Evolutionary conservation across 2,329 filamentous ascomycete species (phyloP).

Genomic region (Geosmithia putterillii): DNA sequence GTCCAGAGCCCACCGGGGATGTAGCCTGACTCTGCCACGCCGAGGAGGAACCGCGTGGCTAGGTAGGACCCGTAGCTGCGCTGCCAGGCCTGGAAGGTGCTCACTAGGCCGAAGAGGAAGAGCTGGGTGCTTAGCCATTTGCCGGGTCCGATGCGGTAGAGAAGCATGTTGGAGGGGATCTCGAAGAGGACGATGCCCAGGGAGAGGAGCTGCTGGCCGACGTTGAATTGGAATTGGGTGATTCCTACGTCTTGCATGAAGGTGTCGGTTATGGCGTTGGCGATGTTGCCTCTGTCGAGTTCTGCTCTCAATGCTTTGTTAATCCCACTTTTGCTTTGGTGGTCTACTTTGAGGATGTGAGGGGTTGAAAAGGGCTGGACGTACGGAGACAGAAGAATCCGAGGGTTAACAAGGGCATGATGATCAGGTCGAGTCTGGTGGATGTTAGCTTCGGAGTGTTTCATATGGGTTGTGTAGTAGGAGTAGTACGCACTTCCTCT

Average conservation of each 20-base stretch:
- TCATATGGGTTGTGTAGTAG: no score
- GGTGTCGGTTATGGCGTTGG: slow-evolving; percentile 29
- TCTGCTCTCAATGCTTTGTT: slow-evolving; percentile 18
- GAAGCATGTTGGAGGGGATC: slow-evolving; percentile 11
- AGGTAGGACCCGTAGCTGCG: slow-evolving; percentile 32
- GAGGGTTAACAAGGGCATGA: slow-evolving; percentile 27
- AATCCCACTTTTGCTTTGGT: no score
- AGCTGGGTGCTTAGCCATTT: slow-evolving; percentile 41
- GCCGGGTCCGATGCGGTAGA: slow-evolving; percentile 16
- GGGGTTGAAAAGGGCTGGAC: slow-evolving; percentile 5
- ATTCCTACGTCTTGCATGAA: slow-evolving; percentile 33
- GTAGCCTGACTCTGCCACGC: slow-evolving; percentile 40
- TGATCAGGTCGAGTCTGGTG: slow-evolving; percentile 24
- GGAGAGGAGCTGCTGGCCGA: slow-evolving; percentile 31
- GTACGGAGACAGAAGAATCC: slow-evolving; percentile 29
- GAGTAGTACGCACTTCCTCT: no score
- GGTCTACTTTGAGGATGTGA: no score
- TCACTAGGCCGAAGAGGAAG: slow-evolving; percentile 39
- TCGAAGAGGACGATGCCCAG: slow-evolving; percentile 35
- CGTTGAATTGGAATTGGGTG: slow-evolving; percentile 32
- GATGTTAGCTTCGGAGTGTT: no score
- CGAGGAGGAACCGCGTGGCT: slow-evolving; percentile 36
- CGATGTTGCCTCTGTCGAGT: slow-evolving; percentile 22
- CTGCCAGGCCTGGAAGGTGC: slow-evolving; percentile 41
- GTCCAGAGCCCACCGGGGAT: slow-evolving; percentile 39